Evolutionary conservation across 225 moss, liverwort and hornwort species (phyloP).

Genomic region (Physcomitrellopsis africana): DNA sequence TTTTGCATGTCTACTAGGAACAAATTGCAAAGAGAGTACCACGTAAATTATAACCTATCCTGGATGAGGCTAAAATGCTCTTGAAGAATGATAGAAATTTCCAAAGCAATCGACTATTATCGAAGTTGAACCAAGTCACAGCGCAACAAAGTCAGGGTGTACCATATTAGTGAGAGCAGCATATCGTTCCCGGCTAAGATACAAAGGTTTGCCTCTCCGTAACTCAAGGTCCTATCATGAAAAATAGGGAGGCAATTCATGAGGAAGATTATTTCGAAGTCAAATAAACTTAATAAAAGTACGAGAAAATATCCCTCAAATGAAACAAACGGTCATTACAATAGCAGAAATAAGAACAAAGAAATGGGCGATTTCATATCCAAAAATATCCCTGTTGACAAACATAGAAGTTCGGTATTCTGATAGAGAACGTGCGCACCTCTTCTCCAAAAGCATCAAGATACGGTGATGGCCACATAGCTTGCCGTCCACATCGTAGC

Average conservation of each 20-base stretch:
- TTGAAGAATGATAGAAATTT: too few species aligned
- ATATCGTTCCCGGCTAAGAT: conserved; percentile 84
- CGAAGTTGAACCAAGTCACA: conserved; percentile 14
- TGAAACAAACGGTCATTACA: not conserved
- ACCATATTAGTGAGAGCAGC: conserved; percentile 87
- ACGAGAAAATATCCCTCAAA: conserved; percentile 1
- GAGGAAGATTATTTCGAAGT: not conserved
- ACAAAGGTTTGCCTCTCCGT: conserved; percentile 84
- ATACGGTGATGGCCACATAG: conserved; percentile 90
- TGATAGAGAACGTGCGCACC: conserved; percentile 41
- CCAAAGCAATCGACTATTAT: not conserved
- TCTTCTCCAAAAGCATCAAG: conserved; percentile 94
- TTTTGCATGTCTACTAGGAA: too few species aligned
- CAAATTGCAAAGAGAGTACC: too few species aligned
- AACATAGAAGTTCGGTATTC: not conserved
- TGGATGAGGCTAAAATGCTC: too few species aligned
- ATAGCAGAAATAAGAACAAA: conserved; percentile 7
- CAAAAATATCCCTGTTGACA: conserved; percentile 10
- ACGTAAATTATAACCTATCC: too few species aligned
- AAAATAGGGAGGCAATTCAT: conserved; percentile 10
- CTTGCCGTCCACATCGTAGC: conserved; percentile 89
- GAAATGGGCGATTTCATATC: not conserved
- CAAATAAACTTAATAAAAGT: not conserved
- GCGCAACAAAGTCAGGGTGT: conserved; percentile 11
- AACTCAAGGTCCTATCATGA: conserved; percentile 71